Percentiles rank a stretch among this genome's conserved stretches.
Conservation (phyloP, 2,329 filamentous ascomycete species). For the Aspergillus sojae region DNA sequence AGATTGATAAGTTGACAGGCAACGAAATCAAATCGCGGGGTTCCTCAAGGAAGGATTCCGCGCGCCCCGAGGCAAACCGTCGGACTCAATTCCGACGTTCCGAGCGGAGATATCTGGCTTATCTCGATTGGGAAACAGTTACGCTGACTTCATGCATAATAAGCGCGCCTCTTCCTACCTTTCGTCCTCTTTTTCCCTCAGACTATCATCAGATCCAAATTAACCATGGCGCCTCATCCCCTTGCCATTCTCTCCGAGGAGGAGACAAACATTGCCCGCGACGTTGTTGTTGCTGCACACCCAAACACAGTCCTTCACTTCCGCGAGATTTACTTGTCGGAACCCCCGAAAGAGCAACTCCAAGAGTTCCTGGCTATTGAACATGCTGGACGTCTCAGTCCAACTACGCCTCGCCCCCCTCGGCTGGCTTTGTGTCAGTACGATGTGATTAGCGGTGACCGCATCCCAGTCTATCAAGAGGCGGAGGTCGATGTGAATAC, state of each 20-base stretch:
- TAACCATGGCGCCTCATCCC: constrained; percentile 34
- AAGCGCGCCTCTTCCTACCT: constrained; percentile 4
- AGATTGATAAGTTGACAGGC: too few relatives aligned
- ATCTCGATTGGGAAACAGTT: neutral
- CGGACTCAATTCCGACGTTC: constrained; percentile 8
- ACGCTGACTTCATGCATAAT: neutral
- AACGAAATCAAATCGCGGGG: too few relatives aligned
- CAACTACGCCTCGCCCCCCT: constrained; percentile 48
- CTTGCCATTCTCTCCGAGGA: constrained; percentile 37
- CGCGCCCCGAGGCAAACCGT: neutral
- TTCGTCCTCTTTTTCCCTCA: neutral
- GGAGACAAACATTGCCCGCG: constrained; percentile 39
- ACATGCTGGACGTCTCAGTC: constrained; percentile 46
- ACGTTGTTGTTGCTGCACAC: constrained; percentile 33
- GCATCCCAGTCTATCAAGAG: constrained; percentile 58
- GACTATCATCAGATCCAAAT: neutral
- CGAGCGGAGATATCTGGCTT: neutral
- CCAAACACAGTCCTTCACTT: constrained; percentile 44
- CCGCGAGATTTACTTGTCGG: constrained; percentile 54
- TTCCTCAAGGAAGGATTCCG: neutral
- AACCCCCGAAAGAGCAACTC: constrained; percentile 54
- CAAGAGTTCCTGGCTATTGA: constrained; percentile 53
- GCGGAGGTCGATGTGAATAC: constrained; percentile 53
- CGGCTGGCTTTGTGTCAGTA: constrained; percentile 59
- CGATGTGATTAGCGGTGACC: constrained; percentile 57